Evolutionary conservation across 2,329 filamentous ascomycete genomes (phyloP), one percentile per base, ranked within the genome.

Genomic region (Ustilaginoidea virens): DNA sequence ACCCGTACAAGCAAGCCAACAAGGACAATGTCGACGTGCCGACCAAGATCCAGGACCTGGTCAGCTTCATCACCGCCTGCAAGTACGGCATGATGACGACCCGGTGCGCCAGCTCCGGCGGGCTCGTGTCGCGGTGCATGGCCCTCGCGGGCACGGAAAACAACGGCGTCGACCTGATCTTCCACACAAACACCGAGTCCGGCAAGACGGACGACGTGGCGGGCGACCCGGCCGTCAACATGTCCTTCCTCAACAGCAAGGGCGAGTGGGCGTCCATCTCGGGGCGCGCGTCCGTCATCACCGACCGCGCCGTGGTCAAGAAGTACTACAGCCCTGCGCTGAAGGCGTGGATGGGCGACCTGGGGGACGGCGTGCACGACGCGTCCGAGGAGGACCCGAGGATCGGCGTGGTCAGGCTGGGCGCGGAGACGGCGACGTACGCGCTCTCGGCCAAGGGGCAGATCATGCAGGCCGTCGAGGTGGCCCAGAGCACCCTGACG

Each of bases 71-170:
- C 47, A 63, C 69, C 21, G 62, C 65, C 36, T 69, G 66, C 60
- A 92, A 92, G 56, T 92, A 83, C 49, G 80, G 79, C 52, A 81
- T 92, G 77, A 74, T 92, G 72, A 90, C 83, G 7, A 92, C 85
- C 14, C 66, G 74, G 28, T 73, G 76, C 27, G 60, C 66, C 2
- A 60, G 65, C 20, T 69, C 63, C 1, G 76, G 75, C 9, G 63
- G 74, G 28, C 60, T 93, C 10, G 74, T 78, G 4, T 86, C 78
- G n/a, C 66, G 85, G 39, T 82, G 77, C 51, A 92, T 93, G 85
- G 80, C 80, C 5, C 52, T 92, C 10, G 80, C 81, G 11, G 81
- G 70, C 10, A 79, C 78, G 80, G 82, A 92, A 55, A 63, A 66
- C 36, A 76, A 75, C 38, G 79, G 80, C 44, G 65, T 85, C 33